These are phyloP conservation scores for Gossypium schwendimanii DNA, from an alignment of 441 rosid species.

Conservation along the genomic window DNA sequence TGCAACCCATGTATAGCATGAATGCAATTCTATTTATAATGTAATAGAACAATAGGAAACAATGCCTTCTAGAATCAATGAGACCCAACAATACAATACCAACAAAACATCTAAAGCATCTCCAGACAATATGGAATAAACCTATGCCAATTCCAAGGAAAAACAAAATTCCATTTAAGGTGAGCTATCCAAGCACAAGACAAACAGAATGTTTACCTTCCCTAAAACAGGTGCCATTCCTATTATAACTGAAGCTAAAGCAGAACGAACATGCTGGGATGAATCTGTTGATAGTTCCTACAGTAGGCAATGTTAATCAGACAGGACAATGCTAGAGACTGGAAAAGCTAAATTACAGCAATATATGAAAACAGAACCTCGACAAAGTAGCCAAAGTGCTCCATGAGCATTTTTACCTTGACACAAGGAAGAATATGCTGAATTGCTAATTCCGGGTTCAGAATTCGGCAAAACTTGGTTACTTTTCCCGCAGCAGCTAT, in stretches of 20 bases:
- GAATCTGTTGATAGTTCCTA: conserved; percentile 96
- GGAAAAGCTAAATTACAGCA: neutral
- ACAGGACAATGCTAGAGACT: conserved; percentile 1
- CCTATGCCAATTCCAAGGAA: neutral
- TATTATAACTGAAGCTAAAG: conserved; percentile 96
- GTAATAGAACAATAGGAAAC: neutral
- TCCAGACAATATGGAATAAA: neutral
- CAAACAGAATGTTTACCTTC: conserved; percentile 35
- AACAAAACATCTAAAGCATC: no score
- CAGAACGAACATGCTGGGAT: conserved; percentile 96
- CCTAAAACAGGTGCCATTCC: conserved; percentile 97
- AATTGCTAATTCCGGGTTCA: conserved; percentile 65
- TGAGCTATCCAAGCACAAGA: neutral
- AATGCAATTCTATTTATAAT: neutral
- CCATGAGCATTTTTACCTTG: conserved; percentile 36
- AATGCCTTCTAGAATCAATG: neutral
- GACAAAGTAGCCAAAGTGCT: neutral
- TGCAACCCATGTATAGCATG: neutral
- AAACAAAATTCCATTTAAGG: neutral
- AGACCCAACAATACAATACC: neutral
- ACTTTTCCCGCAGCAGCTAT: conserved; percentile 82
- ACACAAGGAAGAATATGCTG: conserved; percentile 78
- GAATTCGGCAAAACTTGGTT: conserved; percentile 61
- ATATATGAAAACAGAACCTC: neutral
- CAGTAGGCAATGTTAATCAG: conserved; percentile 17